Evolutionary conservation across 2,329 filamentous ascomycete genomes (phyloP).

Genomic region (Eutypa lata): DNA sequence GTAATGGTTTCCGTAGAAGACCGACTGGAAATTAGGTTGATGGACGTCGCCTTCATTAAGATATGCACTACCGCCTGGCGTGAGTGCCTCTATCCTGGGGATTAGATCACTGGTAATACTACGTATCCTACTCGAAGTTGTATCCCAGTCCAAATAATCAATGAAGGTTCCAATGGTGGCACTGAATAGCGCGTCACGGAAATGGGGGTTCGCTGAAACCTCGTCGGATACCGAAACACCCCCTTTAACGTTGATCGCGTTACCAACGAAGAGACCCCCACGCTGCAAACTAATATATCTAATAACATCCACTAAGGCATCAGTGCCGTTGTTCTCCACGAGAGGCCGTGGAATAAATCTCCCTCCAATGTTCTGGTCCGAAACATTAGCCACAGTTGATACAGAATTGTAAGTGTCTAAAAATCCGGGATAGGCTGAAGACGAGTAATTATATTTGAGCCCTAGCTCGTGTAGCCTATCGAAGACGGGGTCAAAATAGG

Average conservation of each 20-base stretch:
- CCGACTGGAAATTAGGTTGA: slow-evolving; percentile 26
- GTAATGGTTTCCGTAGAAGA: slow-evolving; percentile 35
- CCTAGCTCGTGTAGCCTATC: slow-evolving; percentile 5
- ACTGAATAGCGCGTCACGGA: slow-evolving; percentile 11
- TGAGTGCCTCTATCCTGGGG: slow-evolving; percentile 7
- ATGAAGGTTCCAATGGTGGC: slow-evolving; percentile 2
- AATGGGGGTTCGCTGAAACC: slow-evolving; percentile 8
- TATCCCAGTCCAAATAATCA: slow-evolving; percentile 8
- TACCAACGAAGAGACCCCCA: slow-evolving; percentile 2
- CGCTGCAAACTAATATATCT: slow-evolving; percentile 5
- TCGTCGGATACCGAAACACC: slow-evolving; percentile 2
- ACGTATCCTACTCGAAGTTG: slow-evolving; percentile 3
- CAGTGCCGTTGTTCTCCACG: slow-evolving; percentile 3
- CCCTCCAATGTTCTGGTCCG: slow-evolving; percentile 12
- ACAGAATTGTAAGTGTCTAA: slow-evolving; percentile 7
- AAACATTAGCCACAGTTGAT: slow-evolving; percentile 9
- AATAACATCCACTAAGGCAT: slow-evolving; percentile 7
- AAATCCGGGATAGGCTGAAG: slow-evolving; percentile 4
- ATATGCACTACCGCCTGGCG: slow-evolving; percentile 21
- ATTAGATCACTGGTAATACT: slow-evolving; percentile 7
- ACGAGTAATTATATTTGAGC: slow-evolving; percentile 8
- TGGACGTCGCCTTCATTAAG: slow-evolving; percentile 39
- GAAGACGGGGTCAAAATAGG: neutral
- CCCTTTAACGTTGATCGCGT: slow-evolving; percentile 6
- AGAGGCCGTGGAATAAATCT: slow-evolving; percentile 10